Evolutionary conservation across 345 rosid genomes (phyloP), one percentile per base, ranked within the genome.

Genomic region (Citrus maxima): DNA sequence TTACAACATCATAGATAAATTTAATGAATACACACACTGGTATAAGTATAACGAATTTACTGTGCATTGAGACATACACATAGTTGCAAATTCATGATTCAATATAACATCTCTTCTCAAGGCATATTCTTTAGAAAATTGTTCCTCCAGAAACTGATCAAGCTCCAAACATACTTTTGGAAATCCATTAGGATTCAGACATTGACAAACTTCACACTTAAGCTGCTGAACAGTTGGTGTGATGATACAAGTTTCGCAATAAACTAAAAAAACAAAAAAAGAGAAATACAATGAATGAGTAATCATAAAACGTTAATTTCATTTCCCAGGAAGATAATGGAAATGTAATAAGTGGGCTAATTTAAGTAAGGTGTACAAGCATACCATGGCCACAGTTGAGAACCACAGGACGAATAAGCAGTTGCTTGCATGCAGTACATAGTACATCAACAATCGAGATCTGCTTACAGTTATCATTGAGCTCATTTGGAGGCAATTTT

Each of bases 311-410:
- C 38, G 6, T 32, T 55, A 22, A 14, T 70, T 63, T 67, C 6
- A 16, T 56, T 65, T n/a, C 25, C 54, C 5, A 25, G 28, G 30
- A 3, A 78, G 56, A 64, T 5, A 72, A 35, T 58, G 59, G 66
- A 70, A 80, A 76, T 65, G 22, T 40, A 6, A 62, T 25, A 63
- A 25, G 24, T 22, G 21, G 66, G 37, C 56, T 18, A 37, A n/a
- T 74, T 40, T 10, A 56, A 75, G 40, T 54, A 56, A 67, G 40
- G 59, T 22, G 56, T 49, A 40, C 59, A 85, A 59, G 25, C 13
- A 30, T 92, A 95, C 98, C 98, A 81, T 95, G 97, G 80, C 98
- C 97, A 59, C 95, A 95, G 76, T 95, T 93, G 80, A 93, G 94
- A 75, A 81, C 90, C 42, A 91, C 86, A 0, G 98, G 95, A 72